Evolutionary conservation across 495 filamentous ascomycete genomes (phyloP), one percentile per base, ranked within the genome.

Genomic region (Penicillium coffeae): DNA sequence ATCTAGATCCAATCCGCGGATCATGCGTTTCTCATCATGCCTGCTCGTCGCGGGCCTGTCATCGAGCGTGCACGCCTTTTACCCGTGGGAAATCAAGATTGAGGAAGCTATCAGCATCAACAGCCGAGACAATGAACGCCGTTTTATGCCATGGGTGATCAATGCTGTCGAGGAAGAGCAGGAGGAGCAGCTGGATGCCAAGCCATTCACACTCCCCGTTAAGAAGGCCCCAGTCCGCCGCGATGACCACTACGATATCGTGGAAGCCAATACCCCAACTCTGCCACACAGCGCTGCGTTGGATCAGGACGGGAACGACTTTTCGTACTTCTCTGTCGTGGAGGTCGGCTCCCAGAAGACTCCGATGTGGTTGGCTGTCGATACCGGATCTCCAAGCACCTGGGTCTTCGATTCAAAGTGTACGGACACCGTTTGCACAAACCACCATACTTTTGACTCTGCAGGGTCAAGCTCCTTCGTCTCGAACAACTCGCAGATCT

Each of bases 321-420:
- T 77, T 48, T 85, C 85, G 6, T 95, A 95, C 72, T 89, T 95
- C 56, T 63, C 82, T 16, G 62, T 78, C 27, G 78, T 86, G n/a
- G 59, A 70, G 34, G 73, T 93, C 38, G 89, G 89, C 34, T 82
- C 86, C 0, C 61, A 76, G 21, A 66, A 74, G 32, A 80, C 84
- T 51, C 65, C 77, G 6, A 71, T 90, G 60, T 83, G 82, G 65
- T 80, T 95, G 75, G 76, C 89, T 33, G 58, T 95, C 22, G 89
- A 95, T 61, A 88, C 87, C 13, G 89, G 88, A 18, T 85, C 87
- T 8, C 78, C 81, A 16, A 85, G 83, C 56, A 87, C 82, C 8
- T 95, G 89, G 89, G 76, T 93, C 20, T 89, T 89, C 72, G 75
- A 79, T 18, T 68, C 80, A 9, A 60, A 73, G 27, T 95, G 89